Evolutionary conservation across 1,284 basidiomycete genomes (phyloP), one percentile per base, ranked within the genome.

Genomic region (Leucoagaricus sp.): DNA sequence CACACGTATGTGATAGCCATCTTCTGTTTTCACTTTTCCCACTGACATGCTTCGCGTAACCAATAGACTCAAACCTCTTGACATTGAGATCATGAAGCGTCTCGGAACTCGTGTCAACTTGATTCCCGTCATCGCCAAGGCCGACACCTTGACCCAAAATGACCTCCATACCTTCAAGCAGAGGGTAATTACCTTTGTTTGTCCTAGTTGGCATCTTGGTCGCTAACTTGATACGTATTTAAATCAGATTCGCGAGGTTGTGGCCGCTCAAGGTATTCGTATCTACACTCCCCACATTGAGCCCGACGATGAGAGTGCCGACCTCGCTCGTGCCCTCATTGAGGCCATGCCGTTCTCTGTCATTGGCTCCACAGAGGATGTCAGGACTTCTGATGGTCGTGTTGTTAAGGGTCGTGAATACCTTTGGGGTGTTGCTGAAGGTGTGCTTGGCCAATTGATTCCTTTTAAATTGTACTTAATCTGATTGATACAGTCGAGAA

Each of bases 341-440:
- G 86, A 93, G 21, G 93, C 95, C 15, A 96, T 98, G 79, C 97
- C 96, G 0, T 99, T 98, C 82, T 96, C 94, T 25, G 97, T 99
- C 75, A 99, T 99, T 66, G 96, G 97, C 33, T 95, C 92, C 29
- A 98, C 93, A 0, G 87, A 96, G 68, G 96, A 99, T 66, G 96
- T 99, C 23, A 85, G 85, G 64, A 97, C 95, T 2, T 73, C 80
- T 36, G 96, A 99, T 71, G 97, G 97, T 10, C 88, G 96, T 57
- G 78, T 86, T 31, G 96, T 99, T 71, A 98, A 98, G 75, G 96
- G 97, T 44, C 89, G 97, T 67, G 93, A 98, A 73, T 99, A 99
- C 73, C 86, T 97, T n/a, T 99, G 97, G 97, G 97, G 97, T 79
- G 94, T 98, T 28, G 96, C 96, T 23, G 96, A 99, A 80, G 91